Base-by-base conservation (phyloP, 2,329 filamentous ascomycete species). In the Xylariaceae sp. region DNA sequence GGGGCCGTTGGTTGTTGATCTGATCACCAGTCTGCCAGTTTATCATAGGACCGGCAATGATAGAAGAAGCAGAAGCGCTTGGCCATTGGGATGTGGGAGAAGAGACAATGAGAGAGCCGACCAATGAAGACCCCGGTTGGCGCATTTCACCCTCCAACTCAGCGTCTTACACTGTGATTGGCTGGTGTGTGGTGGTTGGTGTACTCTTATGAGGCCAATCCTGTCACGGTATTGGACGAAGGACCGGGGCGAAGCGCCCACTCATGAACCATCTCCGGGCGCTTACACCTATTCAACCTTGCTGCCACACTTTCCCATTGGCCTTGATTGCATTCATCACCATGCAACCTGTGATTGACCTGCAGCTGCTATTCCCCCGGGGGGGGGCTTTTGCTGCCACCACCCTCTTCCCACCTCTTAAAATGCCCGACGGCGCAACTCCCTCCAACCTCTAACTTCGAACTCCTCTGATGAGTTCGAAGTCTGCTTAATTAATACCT, bases 271-370 rank as follows among this genome's bases (percentile, higher is more conserved):
- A 62, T 54, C 40, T 58, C 57, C 58, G 59, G 65, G 68, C 68
- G 68, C 68, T 70, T 70, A 70, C 57, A 56, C 45, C 59, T 63
- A 50, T 60, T 63, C 60, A 45, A 52, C 62, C 32, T 55, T 52
- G 62, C 53, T 54, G 52, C 40, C 57, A 44, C 45, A 54, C 42
- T 1, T 55, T 67, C 66, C 64, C 64, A 70, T 70, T 70, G 68
- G 68, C 56, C 59, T 61, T 50, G 46, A 57, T 40, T 48, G 54
- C 40, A 50, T 54, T 61, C 65, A 66, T 69, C 67, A 68, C 68
- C 61, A 64, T 61, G 62, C 66, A 60, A 60, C 61, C 64, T 67
- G 68, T 70, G 68, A 70, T 65, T 60, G 65, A 62, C 63, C 60
- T 68, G 66, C 66, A 70, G 66, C 63, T 66, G 57, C 61, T 56